Base-by-base conservation (phyloP, 2,329 filamentous ascomycete species). In the Ophiocordyceps australis region DNA sequence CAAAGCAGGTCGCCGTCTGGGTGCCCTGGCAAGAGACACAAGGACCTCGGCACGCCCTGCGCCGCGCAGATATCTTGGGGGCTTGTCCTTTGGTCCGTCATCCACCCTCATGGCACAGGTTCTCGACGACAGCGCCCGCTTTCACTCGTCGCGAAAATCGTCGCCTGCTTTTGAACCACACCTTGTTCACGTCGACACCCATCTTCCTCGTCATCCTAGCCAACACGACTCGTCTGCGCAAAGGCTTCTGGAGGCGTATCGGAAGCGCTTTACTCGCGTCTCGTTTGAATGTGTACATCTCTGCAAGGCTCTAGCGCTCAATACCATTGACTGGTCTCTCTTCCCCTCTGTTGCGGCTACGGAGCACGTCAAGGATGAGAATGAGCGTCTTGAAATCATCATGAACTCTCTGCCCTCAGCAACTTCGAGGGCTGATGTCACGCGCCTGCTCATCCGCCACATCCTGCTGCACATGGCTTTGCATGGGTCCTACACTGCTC, bases 21-120 rank as follows among this genome's bases (percentile, higher is more conserved):
- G 57, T 34, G 48, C 51, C 13, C 48, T 69, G 6, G 60, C 58
- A 40, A 57, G 55, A 22, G 60, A 66, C 29, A 59, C 52, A 26
- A 50, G 53, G 28, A 34, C 40, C 32, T 39, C 43, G 24, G 35
- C 42, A 28, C 42, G 46, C 30, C 46, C 40, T 32, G 43, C 40
- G 35, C 39, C 45, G 9, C 46, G 45, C 21, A 42, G 43, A 27
- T 65, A 93, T 24, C 55, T 93, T 12, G 55, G 93, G 13, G 81
- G 83, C 5, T 55, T 94, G 2, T 93, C 85, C 0, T 74, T 82
- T 39, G 86, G 89, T 1, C 57, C 77, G 2, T 89, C 79, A 2
- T 95, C 86, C 1, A 62, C 77, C 10, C 67, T 72, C 10, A 57
- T 98, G 22, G 58, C 92, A 17, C 67, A 86, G 38, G 61, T 92